A percentile compares a stretch with the other conserved stretches of the same genome.
Conservation (phyloP, 805 yeast species). For the Pichia sporocuriosa region DNA sequence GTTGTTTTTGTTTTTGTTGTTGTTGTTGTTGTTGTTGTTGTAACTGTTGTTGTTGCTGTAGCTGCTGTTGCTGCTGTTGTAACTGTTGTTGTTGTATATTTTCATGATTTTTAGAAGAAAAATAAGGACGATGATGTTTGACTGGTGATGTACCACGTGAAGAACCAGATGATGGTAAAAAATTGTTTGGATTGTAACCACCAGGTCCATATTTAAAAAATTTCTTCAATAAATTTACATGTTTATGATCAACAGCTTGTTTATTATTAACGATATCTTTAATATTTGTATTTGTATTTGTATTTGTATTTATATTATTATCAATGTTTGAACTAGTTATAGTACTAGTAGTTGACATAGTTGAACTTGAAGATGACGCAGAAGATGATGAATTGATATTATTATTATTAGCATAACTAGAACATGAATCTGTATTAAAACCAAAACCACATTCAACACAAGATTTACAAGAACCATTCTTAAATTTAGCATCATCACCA, state of each 20-base stretch:
- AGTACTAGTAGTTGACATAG: background rate
- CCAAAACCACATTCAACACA: conserved; percentile 27
- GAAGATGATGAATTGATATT: background rate
- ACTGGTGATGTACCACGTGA: conserved; percentile 4
- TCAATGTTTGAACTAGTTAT: no score
- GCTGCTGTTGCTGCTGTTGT: conserved; percentile 6
- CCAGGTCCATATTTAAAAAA: conserved; percentile 12
- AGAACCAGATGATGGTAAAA: background rate
- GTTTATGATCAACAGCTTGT: conserved; percentile 4
- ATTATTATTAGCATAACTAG: no score
- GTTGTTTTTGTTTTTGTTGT: conserved; percentile 7
- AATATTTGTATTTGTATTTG: background rate
- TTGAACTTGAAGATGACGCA: background rate
- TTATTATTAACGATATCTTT: background rate
- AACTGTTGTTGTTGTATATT: conserved; percentile 3
- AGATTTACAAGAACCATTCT: conserved; percentile 26
- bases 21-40: conserved; percentile 10
- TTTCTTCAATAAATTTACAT: conserved; percentile 9
- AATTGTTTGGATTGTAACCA: conserved; percentile 5
- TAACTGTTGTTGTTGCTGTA: conserved; percentile 3
- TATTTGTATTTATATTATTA: background rate
- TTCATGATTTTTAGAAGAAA: conserved; percentile 9
- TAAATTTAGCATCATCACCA: background rate
- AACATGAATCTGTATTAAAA: conserved; percentile 5
- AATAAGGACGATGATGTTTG: conserved; percentile 11